Conservation (phyloP, 805 yeast genomes). For the Candida nonsorbophila region DNA sequence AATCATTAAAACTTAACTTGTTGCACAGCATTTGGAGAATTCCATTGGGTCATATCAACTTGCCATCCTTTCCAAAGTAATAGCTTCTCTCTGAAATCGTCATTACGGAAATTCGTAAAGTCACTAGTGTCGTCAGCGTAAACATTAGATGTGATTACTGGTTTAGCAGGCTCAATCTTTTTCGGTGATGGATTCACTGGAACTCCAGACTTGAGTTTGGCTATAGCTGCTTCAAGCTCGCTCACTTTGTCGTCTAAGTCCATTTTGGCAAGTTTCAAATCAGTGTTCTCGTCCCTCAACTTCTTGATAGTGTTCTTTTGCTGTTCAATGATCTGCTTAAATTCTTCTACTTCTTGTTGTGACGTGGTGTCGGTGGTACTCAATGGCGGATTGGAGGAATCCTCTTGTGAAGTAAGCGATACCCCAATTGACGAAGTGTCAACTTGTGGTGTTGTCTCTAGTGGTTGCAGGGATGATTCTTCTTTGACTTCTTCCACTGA, state of each 20-base stretch:
- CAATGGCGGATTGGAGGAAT: not conserved
- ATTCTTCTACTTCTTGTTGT: constrained; percentile 9
- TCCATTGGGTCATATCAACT: constrained; percentile 82
- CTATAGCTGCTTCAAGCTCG: constrained; percentile 21
- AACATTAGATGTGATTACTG: constrained; percentile 22
- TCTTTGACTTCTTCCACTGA: constrained; percentile 3
- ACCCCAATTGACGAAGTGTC: too few species aligned
- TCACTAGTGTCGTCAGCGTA: constrained; percentile 21
- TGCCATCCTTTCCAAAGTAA: constrained; percentile 81
- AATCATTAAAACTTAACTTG: constrained; percentile 20
- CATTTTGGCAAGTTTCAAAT: constrained; percentile 33
- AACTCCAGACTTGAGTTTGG: constrained; percentile 5
- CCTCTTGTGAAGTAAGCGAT: too few species aligned
- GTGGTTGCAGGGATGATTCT: not conserved
- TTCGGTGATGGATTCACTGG: constrained; percentile 2
- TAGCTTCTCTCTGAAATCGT: constrained; percentile 53
- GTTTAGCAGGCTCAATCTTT: constrained; percentile 20
- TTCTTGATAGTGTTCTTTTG: constrained; percentile 31
- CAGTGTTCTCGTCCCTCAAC: constrained; percentile 38
- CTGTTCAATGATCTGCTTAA: constrained; percentile 20
- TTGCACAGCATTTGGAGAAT: constrained; percentile 51
- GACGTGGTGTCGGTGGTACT: not conserved
- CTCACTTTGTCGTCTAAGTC: constrained; percentile 29
- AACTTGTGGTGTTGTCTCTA: not conserved
- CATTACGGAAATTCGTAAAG: constrained; percentile 27